phyloP scores from a whole-genome alignment of 257 asterid genomes.

The Anisodus tanguticus region DNA sequence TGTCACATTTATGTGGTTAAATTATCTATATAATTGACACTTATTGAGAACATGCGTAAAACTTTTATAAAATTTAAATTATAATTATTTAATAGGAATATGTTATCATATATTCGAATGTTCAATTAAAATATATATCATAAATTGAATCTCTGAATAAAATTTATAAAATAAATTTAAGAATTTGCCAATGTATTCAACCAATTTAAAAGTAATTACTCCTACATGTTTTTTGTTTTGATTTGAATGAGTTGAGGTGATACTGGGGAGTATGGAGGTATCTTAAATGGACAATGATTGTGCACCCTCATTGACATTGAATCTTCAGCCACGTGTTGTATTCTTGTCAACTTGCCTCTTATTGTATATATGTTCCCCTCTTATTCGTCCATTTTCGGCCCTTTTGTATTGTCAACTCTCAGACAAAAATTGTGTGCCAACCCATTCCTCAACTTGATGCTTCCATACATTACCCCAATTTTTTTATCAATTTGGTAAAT shows the following conservation, averaged over 20 bases:
- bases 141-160: too few species aligned
- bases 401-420: background rate
- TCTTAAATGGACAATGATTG: conserved; percentile 41
- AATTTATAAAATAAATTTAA: too few species aligned
- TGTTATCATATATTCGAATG: too few species aligned
- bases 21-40: too few species aligned
- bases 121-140: too few species aligned
- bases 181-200: too few species aligned
- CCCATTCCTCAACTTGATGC: background rate
- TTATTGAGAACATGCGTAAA: too few species aligned
- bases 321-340: conserved; percentile 39
- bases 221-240: background rate
- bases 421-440: background rate
- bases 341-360: background rate
- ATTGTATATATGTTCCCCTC: background rate
- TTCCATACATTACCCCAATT: background rate
- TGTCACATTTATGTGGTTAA: too few species aligned
- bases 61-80: too few species aligned
- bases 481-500: too few species aligned
- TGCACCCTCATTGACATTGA: conserved; percentile 26
- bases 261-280: background rate
- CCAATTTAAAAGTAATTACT: too few species aligned
- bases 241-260: background rate
- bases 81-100: too few species aligned
- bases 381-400: background rate